phyloP scores from a whole-genome alignment of 2,329 filamentous ascomycete species.

The Salinomyces thailandicus region DNA sequence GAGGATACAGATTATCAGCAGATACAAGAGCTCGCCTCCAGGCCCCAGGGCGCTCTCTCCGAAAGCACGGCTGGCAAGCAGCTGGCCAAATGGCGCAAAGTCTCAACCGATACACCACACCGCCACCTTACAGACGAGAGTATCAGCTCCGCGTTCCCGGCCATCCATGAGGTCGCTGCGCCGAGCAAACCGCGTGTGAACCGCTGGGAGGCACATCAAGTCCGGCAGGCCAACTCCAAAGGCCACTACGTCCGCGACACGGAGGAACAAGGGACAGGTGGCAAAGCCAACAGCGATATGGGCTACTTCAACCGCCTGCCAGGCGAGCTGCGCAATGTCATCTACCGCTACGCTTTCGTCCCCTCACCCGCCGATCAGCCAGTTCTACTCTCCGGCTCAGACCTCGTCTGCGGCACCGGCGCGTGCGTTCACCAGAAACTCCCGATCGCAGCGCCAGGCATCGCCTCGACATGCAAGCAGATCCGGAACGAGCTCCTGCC shows the following conservation, averaged over 20 bases:
- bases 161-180: background rate
- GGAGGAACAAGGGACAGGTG: background rate
- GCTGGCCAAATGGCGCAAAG: conserved; percentile 2
- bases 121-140: background rate
- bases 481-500: conserved; percentile 16
- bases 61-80: background rate
- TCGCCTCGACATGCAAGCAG: conserved; percentile 17
- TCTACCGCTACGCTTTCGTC: conserved; percentile 17
- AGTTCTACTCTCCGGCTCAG: conserved; percentile 8
- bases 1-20: background rate
- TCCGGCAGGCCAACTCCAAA: conserved; percentile 3
- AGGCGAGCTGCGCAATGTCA: conserved; percentile 17
- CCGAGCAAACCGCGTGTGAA: conserved; percentile 4
- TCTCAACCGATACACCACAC: background rate
- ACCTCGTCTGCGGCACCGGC: conserved; percentile 12
- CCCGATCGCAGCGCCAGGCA: conserved; percentile 11
- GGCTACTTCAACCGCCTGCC: conserved; percentile 17
- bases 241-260: background rate
- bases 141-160: conserved; percentile 1
- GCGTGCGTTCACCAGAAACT: conserved; percentile 12
- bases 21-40: background rate
- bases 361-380: conserved; percentile 4
- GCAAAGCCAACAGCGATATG: conserved; percentile 10
- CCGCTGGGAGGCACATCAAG: conserved; percentile 6
- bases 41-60: background rate